Percentiles rank a stretch among this genome's conserved stretches.
These are phyloP conservation scores for Chaetoscypha palmicola DNA, from an alignment of 2,329 filamentous ascomycete species.

Conservation along the genomic window DNA sequence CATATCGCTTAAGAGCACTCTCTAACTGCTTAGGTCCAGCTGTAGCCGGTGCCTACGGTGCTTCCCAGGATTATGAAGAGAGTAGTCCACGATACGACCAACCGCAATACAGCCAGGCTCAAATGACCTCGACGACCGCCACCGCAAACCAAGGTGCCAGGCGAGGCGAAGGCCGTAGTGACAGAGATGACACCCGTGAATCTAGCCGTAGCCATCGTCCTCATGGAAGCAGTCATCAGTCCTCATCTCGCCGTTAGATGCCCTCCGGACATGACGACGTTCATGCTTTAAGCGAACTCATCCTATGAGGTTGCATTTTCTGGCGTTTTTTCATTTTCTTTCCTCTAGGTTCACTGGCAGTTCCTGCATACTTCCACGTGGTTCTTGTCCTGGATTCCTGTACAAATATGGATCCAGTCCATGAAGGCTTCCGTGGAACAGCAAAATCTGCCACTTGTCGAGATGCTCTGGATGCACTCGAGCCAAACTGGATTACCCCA, in stretches of 20 bases:
- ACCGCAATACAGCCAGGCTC: slow-evolving; percentile 19
- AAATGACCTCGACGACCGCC: slow-evolving; percentile 21
- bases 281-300: slow-evolving; percentile 17
- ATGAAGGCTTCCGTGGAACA: too few relatives aligned
- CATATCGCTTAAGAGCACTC: slow-evolving; percentile 17
- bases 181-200: slow-evolving; percentile 17
- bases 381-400: slow-evolving; percentile 11
- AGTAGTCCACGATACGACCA: slow-evolving; percentile 19
- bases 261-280: slow-evolving; percentile 15
- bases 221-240: not conserved
- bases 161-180: slow-evolving; percentile 23
- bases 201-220: slow-evolving; percentile 10
- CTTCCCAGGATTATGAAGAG: slow-evolving; percentile 18
- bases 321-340: slow-evolving; percentile 26
- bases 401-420: slow-evolving; percentile 20
- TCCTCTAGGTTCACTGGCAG: slow-evolving; percentile 18
- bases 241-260: slow-evolving; percentile 11
- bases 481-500: not conserved
- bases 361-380: slow-evolving; percentile 18
- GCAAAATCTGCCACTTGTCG: too few relatives aligned
- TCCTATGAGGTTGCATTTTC: slow-evolving; percentile 20
- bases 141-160: slow-evolving; percentile 22
- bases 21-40: slow-evolving; percentile 30
- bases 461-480: too few relatives aligned
- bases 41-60: slow-evolving; percentile 23